These are phyloP conservation scores for Parsonsia alboflavescens DNA, from an alignment of 257 asterid genomes.

Conservation along the genomic window DNA sequence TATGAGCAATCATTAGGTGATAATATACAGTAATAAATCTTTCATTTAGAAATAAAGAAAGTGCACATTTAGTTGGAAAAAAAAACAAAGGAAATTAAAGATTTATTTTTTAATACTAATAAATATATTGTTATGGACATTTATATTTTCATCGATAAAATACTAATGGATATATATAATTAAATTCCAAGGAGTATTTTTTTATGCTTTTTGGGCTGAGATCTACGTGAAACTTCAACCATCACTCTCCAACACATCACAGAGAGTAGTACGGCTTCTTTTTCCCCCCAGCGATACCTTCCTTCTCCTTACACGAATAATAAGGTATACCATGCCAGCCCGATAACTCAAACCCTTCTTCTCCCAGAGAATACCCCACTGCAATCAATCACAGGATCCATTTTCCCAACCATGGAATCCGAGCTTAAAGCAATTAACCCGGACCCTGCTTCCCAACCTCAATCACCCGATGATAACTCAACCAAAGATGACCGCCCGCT, in stretches of 20 bases:
- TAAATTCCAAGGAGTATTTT: no score
- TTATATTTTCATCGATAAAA: no score
- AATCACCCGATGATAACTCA: constrained; percentile 22
- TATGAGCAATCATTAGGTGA: no score
- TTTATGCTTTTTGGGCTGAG: no score
- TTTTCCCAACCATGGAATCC: constrained; percentile 40
- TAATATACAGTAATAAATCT: no score
- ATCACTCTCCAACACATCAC: neutral
- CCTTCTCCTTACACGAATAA: neutral
- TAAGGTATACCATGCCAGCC: neutral
- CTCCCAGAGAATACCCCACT: neutral
- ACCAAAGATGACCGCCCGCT: constrained; percentile 58
- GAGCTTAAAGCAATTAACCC: constrained; percentile 50
- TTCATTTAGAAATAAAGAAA: no score
- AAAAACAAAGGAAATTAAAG: no score
- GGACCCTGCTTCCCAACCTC: constrained; percentile 21
- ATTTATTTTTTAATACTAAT: no score
- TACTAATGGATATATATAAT: no score
- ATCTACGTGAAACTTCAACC: neutral
- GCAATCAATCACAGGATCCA: neutral
- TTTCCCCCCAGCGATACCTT: neutral
- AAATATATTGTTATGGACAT: no score
- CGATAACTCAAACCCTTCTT: neutral
- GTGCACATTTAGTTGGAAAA: no score
- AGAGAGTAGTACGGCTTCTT: neutral